phyloP scores from a whole-genome alignment of 2,329 filamentous ascomycete genomes.

The Ambrosiella xylebori region DNA sequence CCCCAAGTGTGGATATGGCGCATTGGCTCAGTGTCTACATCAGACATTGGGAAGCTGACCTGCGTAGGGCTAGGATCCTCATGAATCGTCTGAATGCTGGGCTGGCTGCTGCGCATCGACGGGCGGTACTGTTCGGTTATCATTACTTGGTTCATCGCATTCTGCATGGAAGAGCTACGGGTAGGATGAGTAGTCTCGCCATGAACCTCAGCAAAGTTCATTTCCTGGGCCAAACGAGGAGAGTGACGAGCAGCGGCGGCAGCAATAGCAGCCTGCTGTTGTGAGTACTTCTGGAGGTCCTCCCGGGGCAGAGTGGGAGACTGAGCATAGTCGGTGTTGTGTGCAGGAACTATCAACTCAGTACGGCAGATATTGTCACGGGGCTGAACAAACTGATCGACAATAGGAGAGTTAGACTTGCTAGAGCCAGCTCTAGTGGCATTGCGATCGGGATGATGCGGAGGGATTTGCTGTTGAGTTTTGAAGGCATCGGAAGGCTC shows the following conservation, averaged over 20 bases:
- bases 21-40: constrained; percentile 7
- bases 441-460: constrained; percentile 6
- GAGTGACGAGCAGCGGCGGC: constrained; percentile 1
- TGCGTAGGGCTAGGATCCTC: constrained; percentile 12
- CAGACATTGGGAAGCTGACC: neutral
- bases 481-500: constrained; percentile 21
- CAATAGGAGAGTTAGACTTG: neutral
- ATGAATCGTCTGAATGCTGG: constrained; percentile 11
- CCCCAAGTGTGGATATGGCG: constrained; percentile 29
- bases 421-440: neutral
- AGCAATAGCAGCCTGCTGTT: neutral
- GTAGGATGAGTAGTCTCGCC: neutral
- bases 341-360: constrained; percentile 3
- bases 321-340: constrained; percentile 4
- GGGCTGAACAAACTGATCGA: neutral
- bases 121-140: constrained; percentile 10
- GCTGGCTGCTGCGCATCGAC: constrained; percentile 2
- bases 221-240: constrained; percentile 2
- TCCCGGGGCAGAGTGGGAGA: constrained; percentile 11
- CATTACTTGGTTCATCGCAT: constrained; percentile 18
- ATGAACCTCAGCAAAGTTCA: neutral
- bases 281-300: constrained; percentile 8
- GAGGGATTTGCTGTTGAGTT: constrained; percentile 1
- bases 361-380: constrained; percentile 2
- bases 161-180: neutral